Conservation (phyloP, 164 flowering plant genomes). For the Magnolia kwangsiensis region DNA sequence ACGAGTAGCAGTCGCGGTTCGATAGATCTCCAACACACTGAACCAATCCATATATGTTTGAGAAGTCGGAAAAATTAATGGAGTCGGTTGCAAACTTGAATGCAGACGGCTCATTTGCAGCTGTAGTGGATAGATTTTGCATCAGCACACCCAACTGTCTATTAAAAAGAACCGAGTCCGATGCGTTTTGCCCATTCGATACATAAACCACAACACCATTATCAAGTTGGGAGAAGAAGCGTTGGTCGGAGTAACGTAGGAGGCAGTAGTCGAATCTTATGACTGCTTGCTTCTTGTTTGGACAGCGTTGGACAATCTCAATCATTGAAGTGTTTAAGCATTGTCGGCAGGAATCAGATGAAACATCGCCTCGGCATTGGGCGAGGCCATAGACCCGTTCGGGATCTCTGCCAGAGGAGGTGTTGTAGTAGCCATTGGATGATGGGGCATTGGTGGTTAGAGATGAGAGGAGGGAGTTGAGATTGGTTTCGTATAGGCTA, state of each 20-base stretch:
- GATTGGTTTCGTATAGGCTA: not conserved
- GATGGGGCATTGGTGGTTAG: not conserved
- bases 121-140: not conserved
- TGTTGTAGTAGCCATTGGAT: too few species aligned
- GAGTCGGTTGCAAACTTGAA: not conserved
- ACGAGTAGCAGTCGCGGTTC: constrained; percentile 12
- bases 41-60: constrained; percentile 21
- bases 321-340: too few species aligned
- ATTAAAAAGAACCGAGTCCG: not conserved
- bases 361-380: too few species aligned
- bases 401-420: too few species aligned
- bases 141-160: not conserved
- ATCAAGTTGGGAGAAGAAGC: too few species aligned
- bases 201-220: too few species aligned
- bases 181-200: not conserved
- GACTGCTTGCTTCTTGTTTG: too few species aligned
- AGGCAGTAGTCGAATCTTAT: too few species aligned
- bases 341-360: too few species aligned
- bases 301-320: too few species aligned
- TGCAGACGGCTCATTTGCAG: not conserved
- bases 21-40: constrained; percentile 43
- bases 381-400: too few species aligned
- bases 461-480: not conserved
- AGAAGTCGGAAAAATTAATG: not conserved
- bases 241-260: too few species aligned